Evolutionary conservation across 306 rosid species (phyloP), one percentile per base, ranked within the genome.

Genomic region (Rubus idaeus): DNA sequence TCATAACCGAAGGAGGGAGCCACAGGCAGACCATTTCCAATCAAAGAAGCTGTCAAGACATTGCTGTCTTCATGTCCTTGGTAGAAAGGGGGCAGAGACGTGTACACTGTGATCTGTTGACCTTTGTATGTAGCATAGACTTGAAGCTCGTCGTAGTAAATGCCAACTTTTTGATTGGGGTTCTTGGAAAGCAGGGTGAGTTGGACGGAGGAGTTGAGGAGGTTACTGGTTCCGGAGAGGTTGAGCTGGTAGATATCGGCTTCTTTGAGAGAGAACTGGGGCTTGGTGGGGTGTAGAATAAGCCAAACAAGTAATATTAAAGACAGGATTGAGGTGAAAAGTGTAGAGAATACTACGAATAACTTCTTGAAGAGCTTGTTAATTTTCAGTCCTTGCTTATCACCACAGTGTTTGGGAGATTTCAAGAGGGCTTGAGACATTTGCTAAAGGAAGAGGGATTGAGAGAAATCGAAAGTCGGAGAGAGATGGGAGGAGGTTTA

Each of bases 381-480:
- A 16, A 86, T 35, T 41, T 78, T 73, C 46, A 83, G 64, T 70
- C 82, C 86, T 85, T 86, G 81, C 67, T 92, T 83, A 0, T 42
- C 8, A 12, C 88, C 99, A 41, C 99, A 95, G 79, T 90, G 96
- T 82, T 95, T 87, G 44, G 99, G 99, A 79, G 99, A 89, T 79
- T 78, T 77, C 58, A 75, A 30, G 50, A 46, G 20, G 75, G 84
- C 75, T 85, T 42, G 75, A 89, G 99, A 95, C 99, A 94, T 94
- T 86, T 86, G 83, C 76, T 13, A 26, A 62, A 68, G 65, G 30
- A 46, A 77, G 70, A 47, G 53, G 57, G 58, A 45, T 74, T 45
- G 60, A 68, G 80, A 69, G 78, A 76, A 35, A 20, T 64, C 58
- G 62, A 64, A 52, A 57, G 79, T 45, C 53, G 21, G 64, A 73